Evolutionary conservation across 2,329 filamentous ascomycete genomes (phyloP).

Genomic region (Aspergillus sp.): DNA sequence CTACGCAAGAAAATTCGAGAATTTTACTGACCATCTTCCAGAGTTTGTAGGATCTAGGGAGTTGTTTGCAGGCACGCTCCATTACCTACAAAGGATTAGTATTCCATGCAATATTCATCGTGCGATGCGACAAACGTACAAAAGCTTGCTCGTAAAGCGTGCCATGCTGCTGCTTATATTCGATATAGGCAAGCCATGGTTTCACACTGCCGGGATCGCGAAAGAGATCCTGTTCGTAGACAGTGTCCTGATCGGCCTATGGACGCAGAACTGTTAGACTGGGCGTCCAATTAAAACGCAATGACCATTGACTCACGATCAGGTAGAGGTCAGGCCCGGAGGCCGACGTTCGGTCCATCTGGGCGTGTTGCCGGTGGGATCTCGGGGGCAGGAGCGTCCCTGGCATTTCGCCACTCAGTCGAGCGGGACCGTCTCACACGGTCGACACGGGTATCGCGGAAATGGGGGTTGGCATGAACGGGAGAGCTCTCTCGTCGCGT

Average conservation of each 20-base stretch:
- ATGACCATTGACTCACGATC: conserved; percentile 36
- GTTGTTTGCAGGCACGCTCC: conserved; percentile 83
- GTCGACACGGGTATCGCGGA: conserved; percentile 25
- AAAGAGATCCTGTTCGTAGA: conserved; percentile 94
- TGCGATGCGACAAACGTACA: conserved; percentile 37
- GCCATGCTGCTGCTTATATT: conserved; percentile 86
- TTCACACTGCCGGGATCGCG: conserved; percentile 82
- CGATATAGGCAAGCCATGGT: conserved; percentile 92
- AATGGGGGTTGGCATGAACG: conserved; percentile 24
- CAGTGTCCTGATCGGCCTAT: conserved; percentile 80
- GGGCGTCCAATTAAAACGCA: conserved; percentile 19
- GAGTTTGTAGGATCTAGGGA: conserved; percentile 94
- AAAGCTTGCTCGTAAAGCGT: conserved; percentile 80
- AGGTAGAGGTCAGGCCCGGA: conserved; percentile 44
- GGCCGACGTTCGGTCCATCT: conserved; percentile 41
- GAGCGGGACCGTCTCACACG: conserved; percentile 34
- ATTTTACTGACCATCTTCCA: conserved; percentile 76
- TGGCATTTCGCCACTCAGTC: conserved; percentile 47
- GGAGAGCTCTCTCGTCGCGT: conserved; percentile 27
- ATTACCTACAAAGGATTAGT: conserved; percentile 53
- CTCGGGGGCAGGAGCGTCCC: conserved; percentile 49
- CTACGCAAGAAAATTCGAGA: conserved; percentile 3
- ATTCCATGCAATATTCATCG: not conserved
- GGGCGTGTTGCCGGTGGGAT: conserved; percentile 42
- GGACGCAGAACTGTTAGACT: conserved; percentile 36